These are phyloP conservation scores for Suhomyces bribrorum DNA, from an alignment of 1,139 yeast genomes.

Conservation along the genomic window DNA sequence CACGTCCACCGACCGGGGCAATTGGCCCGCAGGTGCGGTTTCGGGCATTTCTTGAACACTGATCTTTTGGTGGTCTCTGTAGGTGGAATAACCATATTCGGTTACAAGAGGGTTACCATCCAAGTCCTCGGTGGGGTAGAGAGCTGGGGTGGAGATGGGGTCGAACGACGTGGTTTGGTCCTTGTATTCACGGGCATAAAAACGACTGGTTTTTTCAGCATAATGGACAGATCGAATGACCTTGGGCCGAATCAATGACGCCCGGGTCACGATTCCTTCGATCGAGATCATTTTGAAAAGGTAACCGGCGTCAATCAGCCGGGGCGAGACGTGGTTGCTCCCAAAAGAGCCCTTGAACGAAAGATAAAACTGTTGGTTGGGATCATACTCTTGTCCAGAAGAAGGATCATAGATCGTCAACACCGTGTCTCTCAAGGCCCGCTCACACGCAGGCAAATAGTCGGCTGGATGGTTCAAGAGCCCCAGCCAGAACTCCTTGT, in stretches of 20 bases:
- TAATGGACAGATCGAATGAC: slow-evolving; percentile 91
- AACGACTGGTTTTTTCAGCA: slow-evolving; percentile 79
- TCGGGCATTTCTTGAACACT: slow-evolving; percentile 99
- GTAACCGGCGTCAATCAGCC: slow-evolving; percentile 76
- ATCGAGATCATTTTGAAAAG: slow-evolving; percentile 82
- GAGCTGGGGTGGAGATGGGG: slow-evolving; percentile 80
- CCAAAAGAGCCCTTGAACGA: slow-evolving; percentile 94
- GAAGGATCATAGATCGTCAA: slow-evolving; percentile 63
- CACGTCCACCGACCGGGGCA: slow-evolving; percentile 90
- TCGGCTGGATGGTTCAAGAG: slow-evolving; percentile 78
- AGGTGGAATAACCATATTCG: slow-evolving; percentile 92
- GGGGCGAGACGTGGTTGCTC: slow-evolving; percentile 80
- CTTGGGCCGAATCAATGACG: slow-evolving; percentile 91
- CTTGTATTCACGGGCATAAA: slow-evolving; percentile 87
- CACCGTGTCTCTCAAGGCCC: slow-evolving; percentile 82
- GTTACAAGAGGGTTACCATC: slow-evolving; percentile 87
- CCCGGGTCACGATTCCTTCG: slow-evolving; percentile 94
- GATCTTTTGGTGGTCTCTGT: slow-evolving; percentile 90
- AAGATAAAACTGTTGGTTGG: slow-evolving; percentile 68
- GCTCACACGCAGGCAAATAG: slow-evolving; percentile 84
- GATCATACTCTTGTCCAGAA: slow-evolving; percentile 51
- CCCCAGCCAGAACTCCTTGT: slow-evolving; percentile 77
- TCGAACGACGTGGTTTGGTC: slow-evolving; percentile 92
- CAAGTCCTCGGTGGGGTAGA: slow-evolving; percentile 90
- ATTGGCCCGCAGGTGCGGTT: slow-evolving; percentile 96